Evolutionary conservation across 805 yeast genomes (phyloP), one percentile per base, ranked within the genome.

Genomic region (Yarrowia keelungensis): DNA sequence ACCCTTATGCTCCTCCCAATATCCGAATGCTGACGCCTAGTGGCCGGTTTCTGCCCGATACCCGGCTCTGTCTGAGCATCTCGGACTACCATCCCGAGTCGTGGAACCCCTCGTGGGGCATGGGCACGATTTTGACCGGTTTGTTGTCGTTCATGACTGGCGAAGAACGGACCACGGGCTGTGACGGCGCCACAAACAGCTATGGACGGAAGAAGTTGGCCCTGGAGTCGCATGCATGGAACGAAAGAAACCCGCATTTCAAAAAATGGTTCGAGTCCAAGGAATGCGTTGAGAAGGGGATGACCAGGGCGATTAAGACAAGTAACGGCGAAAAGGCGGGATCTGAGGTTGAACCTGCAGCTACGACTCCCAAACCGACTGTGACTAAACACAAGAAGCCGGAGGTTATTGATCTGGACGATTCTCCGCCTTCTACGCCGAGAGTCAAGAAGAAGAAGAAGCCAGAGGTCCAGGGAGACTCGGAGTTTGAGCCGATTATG

Each of bases 71-170:
- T 79, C 81, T 93, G 61, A 87, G 93, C n/a, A 92, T 93, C 89
- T 89, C 96, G 74, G 98, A 93, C 79, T 93, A 87, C 77, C 98
- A 93, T 74, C 97, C 97, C 3, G 95, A 92, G 77, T 81, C 89
- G 0, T 93, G 98, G 98, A 92, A 93, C 77, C 98, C 98, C 0
- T 92, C 97, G 8, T 93, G 98, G 98, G 87, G 92, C 54, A 97
- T 93, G 35, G 82, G 91, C 42, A 92, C 98, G 0, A 93, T 93
- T 22, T 82, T 93, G 73, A 90, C 88, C 11, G 98, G 98, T 0
- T 80, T 93, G 45, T 81, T 93, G 72, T 91, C 97, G 76, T 93
- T 93, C 75, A 93, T 93, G 98, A 91, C 97, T 0, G 89, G 95
- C 10, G 85, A 86, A 70, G 98, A 93, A 73, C 80, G 84, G 35